These are phyloP conservation scores for Pisolithus albus DNA, from an alignment of 768 basidiomycete species.

Conservation along the genomic window DNA sequence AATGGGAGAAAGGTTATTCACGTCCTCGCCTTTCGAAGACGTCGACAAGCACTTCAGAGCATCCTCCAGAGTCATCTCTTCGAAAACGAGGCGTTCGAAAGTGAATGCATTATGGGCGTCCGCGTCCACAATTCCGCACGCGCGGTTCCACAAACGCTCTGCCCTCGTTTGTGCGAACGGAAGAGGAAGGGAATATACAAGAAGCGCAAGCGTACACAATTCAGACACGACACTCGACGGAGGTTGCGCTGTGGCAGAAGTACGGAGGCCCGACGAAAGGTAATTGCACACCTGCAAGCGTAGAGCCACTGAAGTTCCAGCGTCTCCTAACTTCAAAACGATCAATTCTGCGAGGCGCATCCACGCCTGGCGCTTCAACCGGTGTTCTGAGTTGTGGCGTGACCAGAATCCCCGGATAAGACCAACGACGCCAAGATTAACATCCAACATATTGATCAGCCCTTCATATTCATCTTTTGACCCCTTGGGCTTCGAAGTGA, in stretches of 20 bases:
- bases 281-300: conserved; percentile 51
- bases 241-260: conserved; percentile 1
- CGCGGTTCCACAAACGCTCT: conserved; percentile 37
- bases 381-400: conserved; percentile 7
- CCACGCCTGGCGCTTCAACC: conserved; percentile 45
- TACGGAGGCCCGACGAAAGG: conserved; percentile 29
- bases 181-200: conserved; percentile 39
- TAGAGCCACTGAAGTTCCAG: conserved; percentile 21
- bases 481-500: conserved; percentile 33
- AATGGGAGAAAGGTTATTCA: conserved; percentile 30
- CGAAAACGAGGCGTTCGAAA: conserved; percentile 51
- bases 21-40: conserved; percentile 6
- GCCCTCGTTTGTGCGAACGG: conserved; percentile 37
- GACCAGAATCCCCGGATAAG: conserved; percentile 22
- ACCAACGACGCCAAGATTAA: conserved; percentile 31
- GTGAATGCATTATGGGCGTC: conserved; percentile 26
- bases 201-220: conserved; percentile 51
- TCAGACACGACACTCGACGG: conserved; percentile 39
- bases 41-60: conserved; percentile 37
- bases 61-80: conserved; percentile 45
- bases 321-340: conserved; percentile 26
- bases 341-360: conserved; percentile 43
- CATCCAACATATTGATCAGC: conserved; percentile 35
- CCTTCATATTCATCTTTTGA: conserved; percentile 31
- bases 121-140: conserved; percentile 19